A percentile compares a stretch with the other conserved stretches of the same genome.
Conservation (phyloP, 352 stramenopile genomes). For the Phytophthora sp. region DNA sequence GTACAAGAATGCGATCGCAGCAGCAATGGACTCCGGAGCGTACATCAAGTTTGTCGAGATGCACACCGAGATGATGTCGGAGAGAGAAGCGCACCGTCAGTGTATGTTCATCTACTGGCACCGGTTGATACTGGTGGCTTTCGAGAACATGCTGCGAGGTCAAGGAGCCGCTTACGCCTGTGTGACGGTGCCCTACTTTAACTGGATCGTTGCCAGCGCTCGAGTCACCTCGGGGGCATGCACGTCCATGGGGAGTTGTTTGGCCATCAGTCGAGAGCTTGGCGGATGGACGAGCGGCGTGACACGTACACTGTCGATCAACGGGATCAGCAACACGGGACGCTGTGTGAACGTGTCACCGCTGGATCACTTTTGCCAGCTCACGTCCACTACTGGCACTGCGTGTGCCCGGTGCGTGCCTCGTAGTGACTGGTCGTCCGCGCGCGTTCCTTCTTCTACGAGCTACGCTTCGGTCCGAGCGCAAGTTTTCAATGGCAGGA, state of each 20-base stretch:
- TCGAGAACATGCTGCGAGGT: slow-evolving; percentile 86
- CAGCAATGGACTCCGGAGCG: slow-evolving; percentile 60
- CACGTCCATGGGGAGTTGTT: slow-evolving; percentile 53
- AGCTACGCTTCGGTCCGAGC: slow-evolving; percentile 55
- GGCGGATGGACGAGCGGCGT: slow-evolving; percentile 39
- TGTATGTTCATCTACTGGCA: slow-evolving; percentile 91
- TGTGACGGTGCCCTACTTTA: slow-evolving; percentile 83
- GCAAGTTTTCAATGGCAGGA: slow-evolving; percentile 54
- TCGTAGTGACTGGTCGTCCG: slow-evolving; percentile 46
- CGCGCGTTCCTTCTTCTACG: slow-evolving; percentile 38
- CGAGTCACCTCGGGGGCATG: slow-evolving; percentile 50
- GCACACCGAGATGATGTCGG: slow-evolving; percentile 67
- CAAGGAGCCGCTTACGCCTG: slow-evolving; percentile 62
- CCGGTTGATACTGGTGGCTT: slow-evolving; percentile 62
- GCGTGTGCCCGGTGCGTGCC: slow-evolving; percentile 58
- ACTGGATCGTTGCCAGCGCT: slow-evolving; percentile 68
- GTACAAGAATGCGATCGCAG: slow-evolving; percentile 52
- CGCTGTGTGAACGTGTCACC: slow-evolving; percentile 46
- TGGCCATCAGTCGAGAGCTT: slow-evolving; percentile 47
- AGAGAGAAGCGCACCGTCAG: slow-evolving; percentile 57
- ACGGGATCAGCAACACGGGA: slow-evolving; percentile 48
- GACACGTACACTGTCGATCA: slow-evolving; percentile 49
- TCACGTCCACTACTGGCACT: slow-evolving; percentile 11
- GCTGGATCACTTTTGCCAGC: slow-evolving; percentile 69
- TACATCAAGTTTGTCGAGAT: slow-evolving; percentile 76